These are phyloP conservation scores for Imleria badia DNA, from an alignment of 768 basidiomycete species.

Conservation along the genomic window DNA sequence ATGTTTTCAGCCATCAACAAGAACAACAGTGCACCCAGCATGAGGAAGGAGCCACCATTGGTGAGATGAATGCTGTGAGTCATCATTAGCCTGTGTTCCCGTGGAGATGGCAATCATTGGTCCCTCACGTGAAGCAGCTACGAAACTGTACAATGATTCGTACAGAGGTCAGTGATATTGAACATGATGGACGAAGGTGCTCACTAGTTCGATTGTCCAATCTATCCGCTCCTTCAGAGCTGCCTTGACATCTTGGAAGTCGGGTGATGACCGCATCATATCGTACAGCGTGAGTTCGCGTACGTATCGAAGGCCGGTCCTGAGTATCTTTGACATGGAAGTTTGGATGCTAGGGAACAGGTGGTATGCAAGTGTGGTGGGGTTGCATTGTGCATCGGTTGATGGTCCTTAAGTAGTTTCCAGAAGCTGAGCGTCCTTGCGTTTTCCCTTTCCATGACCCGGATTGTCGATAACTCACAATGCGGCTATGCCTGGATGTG, in stretches of 20 bases:
- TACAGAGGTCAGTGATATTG: neutral
- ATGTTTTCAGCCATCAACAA: slow-evolving; percentile 21
- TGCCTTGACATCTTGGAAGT: slow-evolving; percentile 22
- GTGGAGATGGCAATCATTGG: no score
- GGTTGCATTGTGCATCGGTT: neutral
- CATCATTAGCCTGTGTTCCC: neutral
- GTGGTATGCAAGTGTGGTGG: neutral
- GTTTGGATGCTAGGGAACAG: slow-evolving; percentile 6
- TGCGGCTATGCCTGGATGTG: no score
- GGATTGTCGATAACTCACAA: neutral
- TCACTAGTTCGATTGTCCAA: slow-evolving; percentile 26
- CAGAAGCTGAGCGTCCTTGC: neutral
- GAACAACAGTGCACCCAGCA: slow-evolving; percentile 12
- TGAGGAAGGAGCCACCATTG: slow-evolving; percentile 7
- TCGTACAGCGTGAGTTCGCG: slow-evolving; percentile 17
- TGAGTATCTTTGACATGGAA: neutral
- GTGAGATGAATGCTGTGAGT: slow-evolving; percentile 19
- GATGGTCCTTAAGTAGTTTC: neutral
- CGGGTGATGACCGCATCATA: slow-evolving; percentile 13
- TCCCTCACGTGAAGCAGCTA: slow-evolving; percentile 15
- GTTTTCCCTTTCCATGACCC: neutral
- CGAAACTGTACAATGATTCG: slow-evolving; percentile 7
- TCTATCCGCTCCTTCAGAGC: slow-evolving; percentile 13
- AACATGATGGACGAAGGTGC: neutral
- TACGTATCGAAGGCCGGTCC: neutral